Evolutionary conservation across 495 filamentous ascomycete genomes (phyloP).

Genomic region (Platismatia glauca): DNA sequence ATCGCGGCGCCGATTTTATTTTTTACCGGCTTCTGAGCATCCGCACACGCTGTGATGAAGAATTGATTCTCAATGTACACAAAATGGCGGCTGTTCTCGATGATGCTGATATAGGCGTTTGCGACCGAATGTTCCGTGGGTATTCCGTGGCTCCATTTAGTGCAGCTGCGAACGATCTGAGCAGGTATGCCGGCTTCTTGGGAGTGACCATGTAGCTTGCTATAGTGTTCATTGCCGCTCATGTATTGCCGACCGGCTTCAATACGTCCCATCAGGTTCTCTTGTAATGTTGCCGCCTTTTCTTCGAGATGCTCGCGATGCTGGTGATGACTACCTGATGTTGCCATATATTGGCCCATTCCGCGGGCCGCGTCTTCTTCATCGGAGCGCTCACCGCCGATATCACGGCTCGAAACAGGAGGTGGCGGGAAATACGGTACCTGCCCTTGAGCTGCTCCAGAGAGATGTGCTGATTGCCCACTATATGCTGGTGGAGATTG

Average conservation of each 20-base stretch:
- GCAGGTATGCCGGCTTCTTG: slow-evolving; percentile 45
- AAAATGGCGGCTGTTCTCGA: slow-evolving; percentile 72
- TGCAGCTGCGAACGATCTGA: slow-evolving; percentile 61
- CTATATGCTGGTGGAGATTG: slow-evolving; percentile 8
- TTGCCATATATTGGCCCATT: neutral
- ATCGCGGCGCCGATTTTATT: slow-evolving; percentile 87
- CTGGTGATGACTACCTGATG: slow-evolving; percentile 10
- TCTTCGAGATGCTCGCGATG: slow-evolving; percentile 18
- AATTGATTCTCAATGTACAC: slow-evolving; percentile 97
- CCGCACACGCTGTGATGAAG: slow-evolving; percentile 85
- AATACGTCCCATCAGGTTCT: slow-evolving; percentile 36
- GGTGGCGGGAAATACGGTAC: slow-evolving; percentile 39
- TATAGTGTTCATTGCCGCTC: slow-evolving; percentile 14
- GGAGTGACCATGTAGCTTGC: slow-evolving; percentile 13
- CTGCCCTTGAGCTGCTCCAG: slow-evolving; percentile 26
- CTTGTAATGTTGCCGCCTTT: slow-evolving; percentile 29
- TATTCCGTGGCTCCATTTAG: slow-evolving; percentile 64
- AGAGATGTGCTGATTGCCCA: slow-evolving; percentile 14
- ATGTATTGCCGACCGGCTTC: slow-evolving; percentile 38
- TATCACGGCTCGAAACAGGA: slow-evolving; percentile 32
- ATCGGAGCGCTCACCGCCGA: slow-evolving; percentile 31
- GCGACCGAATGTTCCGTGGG: slow-evolving; percentile 74
- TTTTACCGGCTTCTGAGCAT: slow-evolving; percentile 66
- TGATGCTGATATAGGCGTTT: slow-evolving; percentile 79
- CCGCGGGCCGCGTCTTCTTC: slow-evolving; percentile 27